A percentile compares a stretch with the other conserved stretches of the same genome.
phyloP scores from a whole-genome alignment of 495 filamentous ascomycete species.

The Penicillium lagena region DNA sequence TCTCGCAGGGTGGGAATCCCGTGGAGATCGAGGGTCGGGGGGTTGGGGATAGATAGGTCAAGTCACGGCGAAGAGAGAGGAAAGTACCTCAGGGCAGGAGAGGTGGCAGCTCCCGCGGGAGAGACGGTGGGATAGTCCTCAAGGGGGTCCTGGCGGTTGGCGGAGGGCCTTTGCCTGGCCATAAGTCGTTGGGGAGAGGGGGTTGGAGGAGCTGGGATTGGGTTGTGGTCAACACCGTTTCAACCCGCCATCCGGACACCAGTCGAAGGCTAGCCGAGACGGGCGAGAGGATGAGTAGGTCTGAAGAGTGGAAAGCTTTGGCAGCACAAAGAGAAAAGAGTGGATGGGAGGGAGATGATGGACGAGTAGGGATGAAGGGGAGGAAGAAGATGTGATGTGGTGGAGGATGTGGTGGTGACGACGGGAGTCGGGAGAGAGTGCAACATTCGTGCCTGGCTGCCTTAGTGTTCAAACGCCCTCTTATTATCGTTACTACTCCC shows the following conservation, averaged over 20 bases:
- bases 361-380: constrained; percentile 6
- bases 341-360: constrained; percentile 1
- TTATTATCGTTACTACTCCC: too few species aligned
- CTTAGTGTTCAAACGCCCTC: too few species aligned
- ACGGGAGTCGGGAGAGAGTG: constrained; percentile 32
- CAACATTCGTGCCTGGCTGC: constrained; percentile 12
- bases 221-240: constrained; percentile 31
- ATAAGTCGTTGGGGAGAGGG: constrained; percentile 41
- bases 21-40: neutral
- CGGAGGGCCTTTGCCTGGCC: constrained; percentile 43
- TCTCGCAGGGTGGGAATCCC: neutral
- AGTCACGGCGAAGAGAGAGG: constrained; percentile 12
- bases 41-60: too few species aligned
- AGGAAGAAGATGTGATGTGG: constrained; percentile 18
- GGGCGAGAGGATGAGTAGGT: constrained; percentile 7
- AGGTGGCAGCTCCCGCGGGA: constrained; percentile 34
- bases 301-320: constrained; percentile 6
- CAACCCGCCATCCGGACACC: constrained; percentile 45
- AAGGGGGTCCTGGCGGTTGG: constrained; percentile 44
- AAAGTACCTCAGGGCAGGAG: constrained; percentile 43
- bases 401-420: constrained; percentile 22
- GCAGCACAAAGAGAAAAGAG: neutral
- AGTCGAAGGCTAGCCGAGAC: constrained; percentile 12
- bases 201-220: constrained; percentile 26
- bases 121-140: constrained; percentile 36